These are phyloP conservation scores for Fusarium musae DNA, from an alignment of 2,329 filamentous ascomycete species.

Conservation along the genomic window DNA sequence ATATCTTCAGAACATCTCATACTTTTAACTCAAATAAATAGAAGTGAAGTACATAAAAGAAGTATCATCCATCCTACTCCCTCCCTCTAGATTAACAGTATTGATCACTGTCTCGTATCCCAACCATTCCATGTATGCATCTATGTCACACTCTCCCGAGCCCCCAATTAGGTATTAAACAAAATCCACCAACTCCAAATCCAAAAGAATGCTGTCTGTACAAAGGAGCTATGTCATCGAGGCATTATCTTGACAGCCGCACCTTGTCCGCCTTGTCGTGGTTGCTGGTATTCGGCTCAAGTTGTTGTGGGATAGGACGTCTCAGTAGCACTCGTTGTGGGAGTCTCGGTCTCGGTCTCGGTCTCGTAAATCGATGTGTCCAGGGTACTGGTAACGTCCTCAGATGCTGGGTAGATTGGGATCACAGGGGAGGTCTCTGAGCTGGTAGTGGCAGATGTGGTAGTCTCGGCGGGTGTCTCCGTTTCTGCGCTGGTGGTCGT, in stretches of 20 bases:
- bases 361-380: neutral
- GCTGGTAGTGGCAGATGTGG: neutral
- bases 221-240: conserved; percentile 26
- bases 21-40: conserved; percentile 18
- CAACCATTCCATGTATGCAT: conserved; percentile 4
- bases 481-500: too few species aligned
- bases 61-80: neutral
- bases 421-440: neutral
- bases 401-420: neutral
- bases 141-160: conserved; percentile 7
- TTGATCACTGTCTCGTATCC: conserved; percentile 3
- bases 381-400: neutral
- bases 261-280: neutral
- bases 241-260: neutral
- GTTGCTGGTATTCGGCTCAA: conserved; percentile 8
- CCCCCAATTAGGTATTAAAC: conserved; percentile 32
- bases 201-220: conserved; percentile 26
- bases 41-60: conserved; percentile 28
- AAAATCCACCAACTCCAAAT: conserved; percentile 29
- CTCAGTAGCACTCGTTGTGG: conserved; percentile 6
- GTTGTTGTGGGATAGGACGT: conserved; percentile 9
- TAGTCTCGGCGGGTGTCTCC: too few species aligned
- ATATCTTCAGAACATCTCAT: neutral
- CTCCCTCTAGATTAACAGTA: neutral
- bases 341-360: neutral